Evolutionary conservation across 2,329 filamentous ascomycete genomes (phyloP).

Genomic region (Cytospora schulzeri): DNA sequence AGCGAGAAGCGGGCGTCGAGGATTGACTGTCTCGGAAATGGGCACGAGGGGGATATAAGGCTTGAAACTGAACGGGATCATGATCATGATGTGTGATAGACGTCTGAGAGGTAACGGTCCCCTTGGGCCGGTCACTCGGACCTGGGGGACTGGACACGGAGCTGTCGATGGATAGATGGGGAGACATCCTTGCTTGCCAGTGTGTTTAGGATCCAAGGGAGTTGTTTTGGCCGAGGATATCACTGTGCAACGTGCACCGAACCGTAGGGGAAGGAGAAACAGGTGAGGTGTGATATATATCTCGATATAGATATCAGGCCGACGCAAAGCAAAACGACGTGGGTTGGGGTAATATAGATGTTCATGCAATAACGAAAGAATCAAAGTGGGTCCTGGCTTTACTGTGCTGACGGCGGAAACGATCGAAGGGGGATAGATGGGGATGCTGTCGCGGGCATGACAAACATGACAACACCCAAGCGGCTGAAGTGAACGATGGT

Average conservation of each 20-base stretch:
- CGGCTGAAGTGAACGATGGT: background rate
- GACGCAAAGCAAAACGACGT: constrained; percentile 7
- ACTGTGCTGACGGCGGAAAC: background rate
- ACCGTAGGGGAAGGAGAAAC: background rate
- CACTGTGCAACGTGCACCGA: constrained; percentile 1
- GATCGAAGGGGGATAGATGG: background rate
- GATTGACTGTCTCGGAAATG: constrained; percentile 17
- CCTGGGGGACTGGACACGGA: constrained; percentile 4
- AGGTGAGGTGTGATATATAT: constrained; percentile 4
- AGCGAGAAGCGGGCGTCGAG: constrained; percentile 12
- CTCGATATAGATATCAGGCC: constrained; percentile 1
- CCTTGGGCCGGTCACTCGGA: background rate
- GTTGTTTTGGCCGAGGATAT: background rate
- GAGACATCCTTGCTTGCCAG: constrained; percentile 12
- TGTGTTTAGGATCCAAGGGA: background rate
- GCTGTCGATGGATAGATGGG: constrained; percentile 11
- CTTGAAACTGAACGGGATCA: constrained; percentile 7
- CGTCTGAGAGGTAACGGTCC: background rate
- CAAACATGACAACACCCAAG: background rate
- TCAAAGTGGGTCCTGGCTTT: background rate
- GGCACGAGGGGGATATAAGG: constrained; percentile 11
- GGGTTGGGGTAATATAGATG: background rate
- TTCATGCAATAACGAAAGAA: background rate
- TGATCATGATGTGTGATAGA: constrained; percentile 1
- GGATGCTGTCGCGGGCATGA: background rate